These are phyloP conservation scores for Fusarium staphyleae DNA, from an alignment of 2,329 filamentous ascomycete genomes.

Conservation along the genomic window DNA sequence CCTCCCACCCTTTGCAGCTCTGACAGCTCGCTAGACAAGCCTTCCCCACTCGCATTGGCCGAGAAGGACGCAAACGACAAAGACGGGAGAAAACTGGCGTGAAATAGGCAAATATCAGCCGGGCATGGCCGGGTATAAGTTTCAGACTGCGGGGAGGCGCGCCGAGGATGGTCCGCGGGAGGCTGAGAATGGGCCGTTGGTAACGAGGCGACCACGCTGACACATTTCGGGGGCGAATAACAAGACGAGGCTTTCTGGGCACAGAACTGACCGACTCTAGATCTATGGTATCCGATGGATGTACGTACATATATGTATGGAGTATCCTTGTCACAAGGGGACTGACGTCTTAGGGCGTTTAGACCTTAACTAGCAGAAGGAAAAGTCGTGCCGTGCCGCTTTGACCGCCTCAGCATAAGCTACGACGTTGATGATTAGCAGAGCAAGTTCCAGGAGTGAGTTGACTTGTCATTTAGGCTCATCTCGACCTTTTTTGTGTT, in stretches of 20 bases:
- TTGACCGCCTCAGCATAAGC: background rate
- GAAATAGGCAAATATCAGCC: constrained; percentile 6
- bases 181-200: constrained; percentile 2
- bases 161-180: constrained; percentile 14
- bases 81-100: constrained; percentile 23
- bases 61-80: background rate
- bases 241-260: background rate
- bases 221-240: constrained; percentile 1
- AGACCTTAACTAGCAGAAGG: constrained; percentile 14
- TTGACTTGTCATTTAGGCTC: constrained; percentile 1
- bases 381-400: constrained; percentile 4
- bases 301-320: no score
- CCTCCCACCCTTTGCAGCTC: constrained; percentile 10
- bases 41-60: constrained; percentile 5
- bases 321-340: constrained; percentile 5
- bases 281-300: background rate
- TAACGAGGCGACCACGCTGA: constrained; percentile 1
- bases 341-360: background rate
- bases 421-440: background rate
- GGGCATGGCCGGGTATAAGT: constrained; percentile 18
- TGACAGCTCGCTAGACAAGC: constrained; percentile 32
- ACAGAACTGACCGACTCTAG: background rate
- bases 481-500: background rate
- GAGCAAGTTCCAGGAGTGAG: background rate
- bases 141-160: constrained; percentile 21